A percentile compares a stretch with the other conserved stretches of the same genome.
phyloP scores from a whole-genome alignment of 495 filamentous ascomycete species.

The Geoglossum glabrum region DNA sequence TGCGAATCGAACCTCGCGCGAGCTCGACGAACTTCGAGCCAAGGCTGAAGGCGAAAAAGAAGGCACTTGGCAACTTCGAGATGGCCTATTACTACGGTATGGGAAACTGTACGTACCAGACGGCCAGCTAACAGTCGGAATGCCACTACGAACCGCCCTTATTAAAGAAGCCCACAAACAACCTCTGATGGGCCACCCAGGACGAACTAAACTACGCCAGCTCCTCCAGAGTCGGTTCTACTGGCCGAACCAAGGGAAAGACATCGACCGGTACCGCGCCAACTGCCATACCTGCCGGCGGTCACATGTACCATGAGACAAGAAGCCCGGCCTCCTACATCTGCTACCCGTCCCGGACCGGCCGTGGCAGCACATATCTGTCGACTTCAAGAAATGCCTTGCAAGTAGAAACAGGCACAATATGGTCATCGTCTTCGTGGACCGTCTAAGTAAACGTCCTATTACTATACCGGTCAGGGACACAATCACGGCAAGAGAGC shows the following conservation, averaged over 20 bases:
- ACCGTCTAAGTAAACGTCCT: neutral
- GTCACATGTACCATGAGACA: too few species aligned
- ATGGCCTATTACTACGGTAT: too few species aligned
- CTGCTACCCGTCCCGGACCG: constrained; percentile 3
- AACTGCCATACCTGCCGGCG: too few species aligned
- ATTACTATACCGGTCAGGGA: neutral
- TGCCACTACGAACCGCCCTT: too few species aligned
- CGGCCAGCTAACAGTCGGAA: too few species aligned
- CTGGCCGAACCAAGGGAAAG: too few species aligned
- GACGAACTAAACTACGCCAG: too few species aligned
- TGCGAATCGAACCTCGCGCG: neutral
- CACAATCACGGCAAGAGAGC: neutral
- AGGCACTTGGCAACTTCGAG: neutral
- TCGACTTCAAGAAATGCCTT: constrained; percentile 8
- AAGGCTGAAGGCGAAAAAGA: neutral
- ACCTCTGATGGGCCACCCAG: too few species aligned
- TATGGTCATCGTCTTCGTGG: neutral
- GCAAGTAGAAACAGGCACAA: neutral
- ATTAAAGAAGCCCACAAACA: too few species aligned
- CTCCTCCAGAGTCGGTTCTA: too few species aligned
- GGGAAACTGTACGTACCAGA: too few species aligned
- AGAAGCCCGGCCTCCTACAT: neutral
- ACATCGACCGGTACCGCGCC: too few species aligned
- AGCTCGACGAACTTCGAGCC: neutral
- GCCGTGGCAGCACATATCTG: constrained; percentile 4